phyloP scores from a whole-genome alignment of 1,139 yeast species.

The Sugiyamaella pinicola region DNA sequence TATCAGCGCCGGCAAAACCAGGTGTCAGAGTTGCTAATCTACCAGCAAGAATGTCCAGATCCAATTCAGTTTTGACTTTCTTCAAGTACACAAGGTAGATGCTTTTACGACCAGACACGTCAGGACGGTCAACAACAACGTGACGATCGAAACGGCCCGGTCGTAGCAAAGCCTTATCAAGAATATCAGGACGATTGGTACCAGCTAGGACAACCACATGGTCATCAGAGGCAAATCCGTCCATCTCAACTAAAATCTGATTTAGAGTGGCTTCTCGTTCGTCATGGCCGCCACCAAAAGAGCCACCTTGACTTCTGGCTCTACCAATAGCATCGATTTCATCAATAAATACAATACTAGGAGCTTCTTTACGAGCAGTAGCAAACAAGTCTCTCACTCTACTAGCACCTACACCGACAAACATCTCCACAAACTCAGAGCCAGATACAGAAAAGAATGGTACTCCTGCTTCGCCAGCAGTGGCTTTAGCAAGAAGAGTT shows the following conservation, averaged over 20 bases:
- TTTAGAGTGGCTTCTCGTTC: slow-evolving; percentile 96
- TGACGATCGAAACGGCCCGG: slow-evolving; percentile 98
- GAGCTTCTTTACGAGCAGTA: slow-evolving; percentile 91
- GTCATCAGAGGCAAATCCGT: slow-evolving; percentile 85
- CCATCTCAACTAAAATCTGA: slow-evolving; percentile 96
- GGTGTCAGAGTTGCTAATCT: slow-evolving; percentile 94
- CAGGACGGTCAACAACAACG: slow-evolving; percentile 87
- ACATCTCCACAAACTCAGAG: slow-evolving; percentile 98
- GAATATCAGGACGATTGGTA: slow-evolving; percentile 90
- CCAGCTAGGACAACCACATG: slow-evolving; percentile 97
- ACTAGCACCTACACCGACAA: slow-evolving; percentile 98
- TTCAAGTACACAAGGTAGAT: slow-evolving; percentile 82
- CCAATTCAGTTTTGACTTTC: slow-evolving; percentile 59
- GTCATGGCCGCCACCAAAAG: slow-evolving; percentile 83
- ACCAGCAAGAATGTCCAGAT: slow-evolving; percentile 66
- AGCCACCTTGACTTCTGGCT: slow-evolving; percentile 80
- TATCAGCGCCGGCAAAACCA: slow-evolving; percentile 97
- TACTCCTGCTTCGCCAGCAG: slow-evolving; percentile 98
- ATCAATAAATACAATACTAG: slow-evolving; percentile 91
- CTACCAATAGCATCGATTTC: slow-evolving; percentile 99
- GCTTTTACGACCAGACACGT: slow-evolving; percentile 87
- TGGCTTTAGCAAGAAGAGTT: slow-evolving; percentile 92
- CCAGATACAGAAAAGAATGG: slow-evolving; percentile 95
- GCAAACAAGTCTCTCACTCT: slow-evolving; percentile 93
- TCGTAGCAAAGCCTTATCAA: slow-evolving; percentile 89